Evolutionary conservation across 371 early-diverging fungal genomes (phyloP), one percentile per base, ranked within the genome.

Genomic region (Mortierella sp.): DNA sequence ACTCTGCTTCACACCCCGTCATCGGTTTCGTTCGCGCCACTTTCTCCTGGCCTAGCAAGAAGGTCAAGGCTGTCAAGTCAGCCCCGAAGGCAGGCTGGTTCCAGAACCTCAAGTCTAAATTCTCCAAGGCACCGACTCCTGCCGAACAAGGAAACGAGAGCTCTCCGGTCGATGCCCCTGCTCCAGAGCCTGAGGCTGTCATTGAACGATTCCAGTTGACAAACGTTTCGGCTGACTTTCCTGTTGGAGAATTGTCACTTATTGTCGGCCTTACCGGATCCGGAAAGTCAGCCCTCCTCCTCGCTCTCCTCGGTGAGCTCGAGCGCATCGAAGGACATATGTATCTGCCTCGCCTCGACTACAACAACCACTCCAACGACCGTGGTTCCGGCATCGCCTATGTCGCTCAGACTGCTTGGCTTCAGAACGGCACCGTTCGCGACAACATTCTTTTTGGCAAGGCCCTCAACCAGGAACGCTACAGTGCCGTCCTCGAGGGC

Each of bases 391-490:
- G 90, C 1, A 89, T 97, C 4, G 96, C 95, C 0, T 97, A 96
- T 87, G 96, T 95, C 32, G 90, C 96, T 11, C 97, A 97, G 81
- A 92, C 95, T 71, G 95, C 97, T 1, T 97, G 98, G 98, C 91
- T 98, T 48, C 94, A 95, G 78, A 96, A 97, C 81, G 94, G 92
- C 6, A 93, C 96, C 0, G 93, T 98, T 56, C 91, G 93, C 43
- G 93, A 96, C 68, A 98, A 98, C 79, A 96, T 98, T 71, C 84
- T 96, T 35, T 98, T 98, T 88, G 97, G 97, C 43, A 80, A 89
- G 54, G 88, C 89, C 10, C 96, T 89, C 73, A 91, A 95, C 72
- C 83, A 89, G 44, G 90, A 83, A 12, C 92, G 94, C 16, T 96
- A 96, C 78, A 89, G 91, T 49, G 91, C 93, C 72, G 94, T 94